These are phyloP conservation scores for Pyrenophora teres DNA, from an alignment of 2,329 filamentous ascomycete species.

Conservation along the genomic window DNA sequence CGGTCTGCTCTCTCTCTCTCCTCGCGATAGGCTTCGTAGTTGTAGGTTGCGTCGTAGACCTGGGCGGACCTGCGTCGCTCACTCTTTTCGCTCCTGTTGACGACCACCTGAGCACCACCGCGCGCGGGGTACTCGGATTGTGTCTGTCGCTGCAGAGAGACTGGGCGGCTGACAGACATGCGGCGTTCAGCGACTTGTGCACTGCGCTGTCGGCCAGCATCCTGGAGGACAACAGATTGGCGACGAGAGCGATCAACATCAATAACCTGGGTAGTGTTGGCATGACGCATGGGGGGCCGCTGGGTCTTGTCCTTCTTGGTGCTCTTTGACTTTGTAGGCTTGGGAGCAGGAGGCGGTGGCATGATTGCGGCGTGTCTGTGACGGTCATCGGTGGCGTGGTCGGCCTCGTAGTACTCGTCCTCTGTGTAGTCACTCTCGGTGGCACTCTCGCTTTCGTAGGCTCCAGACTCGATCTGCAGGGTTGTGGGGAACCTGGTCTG, in stretches of 20 bases:
- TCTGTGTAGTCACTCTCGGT: conserved; percentile 22
- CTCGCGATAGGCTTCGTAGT: conserved; percentile 15
- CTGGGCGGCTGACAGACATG: conserved; percentile 35
- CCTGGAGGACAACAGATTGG: no score
- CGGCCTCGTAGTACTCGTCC: conserved; percentile 18
- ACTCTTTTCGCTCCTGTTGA: conserved; percentile 30
- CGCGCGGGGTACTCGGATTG: conserved; percentile 36
- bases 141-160: conserved; percentile 41
- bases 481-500: conserved; percentile 6
- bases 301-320: conserved; percentile 2
- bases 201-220: no score
- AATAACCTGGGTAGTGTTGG: conserved; percentile 32
- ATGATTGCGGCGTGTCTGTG: conserved; percentile 28
- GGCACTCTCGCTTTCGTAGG: conserved; percentile 17
- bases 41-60: conserved; percentile 25
- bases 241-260: conserved; percentile 1
- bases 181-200: conserved; percentile 13
- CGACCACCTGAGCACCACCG: conserved; percentile 27
- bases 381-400: conserved; percentile 11
- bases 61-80: conserved; percentile 37
- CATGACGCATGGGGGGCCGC: conserved; percentile 33
- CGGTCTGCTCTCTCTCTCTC: not conserved
- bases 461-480: conserved; percentile 20
- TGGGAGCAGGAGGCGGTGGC: conserved; percentile 28
- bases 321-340: conserved; percentile 6